A percentile compares a stretch with the other conserved stretches of the same genome.
These are phyloP conservation scores for Musa itinerans DNA, from an alignment of 176 grass and related monocot species.

Conservation along the genomic window DNA sequence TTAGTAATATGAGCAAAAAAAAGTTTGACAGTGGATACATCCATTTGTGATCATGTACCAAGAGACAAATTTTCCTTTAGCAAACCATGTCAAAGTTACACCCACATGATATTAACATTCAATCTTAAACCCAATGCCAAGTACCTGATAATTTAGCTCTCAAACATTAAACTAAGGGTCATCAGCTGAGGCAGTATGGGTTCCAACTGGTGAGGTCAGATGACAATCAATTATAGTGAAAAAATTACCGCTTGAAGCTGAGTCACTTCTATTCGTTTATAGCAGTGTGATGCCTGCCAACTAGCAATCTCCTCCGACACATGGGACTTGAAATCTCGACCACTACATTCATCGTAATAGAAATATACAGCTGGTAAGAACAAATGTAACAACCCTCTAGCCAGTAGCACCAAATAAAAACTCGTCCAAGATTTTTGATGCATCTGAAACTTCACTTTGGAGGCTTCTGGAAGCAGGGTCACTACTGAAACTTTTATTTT, in stretches of 20 bases:
- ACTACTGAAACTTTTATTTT: slow-evolving; percentile 24
- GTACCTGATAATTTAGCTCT: too few species aligned
- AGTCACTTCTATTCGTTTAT: neutral
- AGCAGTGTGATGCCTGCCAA: neutral
- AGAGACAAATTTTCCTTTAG: neutral
- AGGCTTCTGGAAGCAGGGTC: slow-evolving; percentile 25
- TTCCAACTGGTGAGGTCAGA: neutral
- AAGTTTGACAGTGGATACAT: neutral
- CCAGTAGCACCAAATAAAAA: slow-evolving; percentile 54
- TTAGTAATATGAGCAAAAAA: neutral
- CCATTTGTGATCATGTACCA: neutral
- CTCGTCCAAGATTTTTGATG: slow-evolving; percentile 76
- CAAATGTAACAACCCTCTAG: neutral
- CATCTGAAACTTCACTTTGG: slow-evolving; percentile 46
- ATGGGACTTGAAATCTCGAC: neutral
- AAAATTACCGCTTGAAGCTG: too few species aligned
- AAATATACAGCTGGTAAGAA: neutral
- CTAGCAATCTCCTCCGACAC: neutral
- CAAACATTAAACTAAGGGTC: too few species aligned
- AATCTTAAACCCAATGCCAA: too few species aligned
- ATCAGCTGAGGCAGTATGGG: neutral
- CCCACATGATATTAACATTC: too few species aligned
- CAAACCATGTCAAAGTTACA: too few species aligned
- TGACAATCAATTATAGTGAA: neutral
- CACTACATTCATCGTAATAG: neutral